A percentile compares a stretch with the other conserved stretches of the same genome.
phyloP scores from a whole-genome alignment of 1,139 yeast species.

The Hemisphaericaspora subhashii region DNA sequence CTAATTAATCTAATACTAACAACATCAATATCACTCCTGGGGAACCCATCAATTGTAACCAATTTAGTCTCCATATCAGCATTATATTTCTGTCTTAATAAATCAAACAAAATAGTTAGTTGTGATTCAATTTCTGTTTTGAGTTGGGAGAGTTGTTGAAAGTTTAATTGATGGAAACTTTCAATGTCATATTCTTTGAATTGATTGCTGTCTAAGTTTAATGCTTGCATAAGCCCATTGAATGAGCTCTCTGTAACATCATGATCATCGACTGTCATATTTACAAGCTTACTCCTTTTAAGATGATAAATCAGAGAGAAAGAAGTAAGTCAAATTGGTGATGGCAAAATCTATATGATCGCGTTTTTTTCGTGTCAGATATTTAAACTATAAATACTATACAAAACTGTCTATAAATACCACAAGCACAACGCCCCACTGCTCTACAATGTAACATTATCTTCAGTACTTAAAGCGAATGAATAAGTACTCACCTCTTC shows the following conservation, averaged over 20 bases:
- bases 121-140: slow-evolving; percentile 37
- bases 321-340: no score
- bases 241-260: slow-evolving; percentile 26
- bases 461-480: slow-evolving; percentile 38
- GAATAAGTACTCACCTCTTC: slow-evolving; percentile 46
- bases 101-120: slow-evolving; percentile 30
- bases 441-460: slow-evolving; percentile 3
- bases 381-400: no score
- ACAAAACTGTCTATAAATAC: background rate
- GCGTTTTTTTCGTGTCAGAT: background rate
- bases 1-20: slow-evolving; percentile 63
- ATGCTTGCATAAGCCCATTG: slow-evolving; percentile 39
- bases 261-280: slow-evolving; percentile 17
- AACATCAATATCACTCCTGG: slow-evolving; percentile 81
- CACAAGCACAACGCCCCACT: no score
- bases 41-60: slow-evolving; percentile 75
- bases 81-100: slow-evolving; percentile 31
- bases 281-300: no score
- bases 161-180: slow-evolving; percentile 22
- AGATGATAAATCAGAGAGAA: no score
- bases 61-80: slow-evolving; percentile 67
- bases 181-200: slow-evolving; percentile 21
- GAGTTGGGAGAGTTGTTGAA: slow-evolving; percentile 28
- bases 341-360: background rate
- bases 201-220: slow-evolving; percentile 34